Evolutionary conservation across 2,329 filamentous ascomycete genomes (phyloP), one percentile per base, ranked within the genome.

Genomic region (Pseudogymnoascus sp.): DNA sequence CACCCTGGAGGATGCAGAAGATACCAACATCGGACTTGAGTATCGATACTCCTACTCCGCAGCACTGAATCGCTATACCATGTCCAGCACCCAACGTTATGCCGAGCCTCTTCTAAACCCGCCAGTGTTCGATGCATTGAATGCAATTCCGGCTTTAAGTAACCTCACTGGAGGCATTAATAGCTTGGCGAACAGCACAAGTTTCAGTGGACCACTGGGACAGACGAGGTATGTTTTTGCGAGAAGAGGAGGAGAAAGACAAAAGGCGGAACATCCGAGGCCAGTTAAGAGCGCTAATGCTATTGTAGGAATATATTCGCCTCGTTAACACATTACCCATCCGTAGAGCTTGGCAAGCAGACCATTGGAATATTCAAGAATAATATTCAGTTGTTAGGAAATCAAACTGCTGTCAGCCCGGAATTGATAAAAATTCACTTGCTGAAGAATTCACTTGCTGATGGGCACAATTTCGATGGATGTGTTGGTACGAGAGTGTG

Each of bases 81-180:
- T 69, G 52, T 62, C 41, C 14, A 66, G 66, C 36, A 67, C 55
- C 9, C 66, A 68, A 41, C 64, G 66, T 35, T 68, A 69, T 36
- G 64, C 16, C 14, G 64, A 62, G 35, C 65, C 67, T 30, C 5
- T 39, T 39, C 36, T 39, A 7, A 39, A 39, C 36, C 36, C 36
- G 36, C 36, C 36, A 39, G 36, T 39, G 36, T 39, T 39, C n/a
- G n/a, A 39, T 16, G 36, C 36, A 16, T 39, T 39, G n/a, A 39
- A 39, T 39, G 36, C 36, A 39, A 39, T 39, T 16, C n/a, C 36
- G 5, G 36, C 36, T 16, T 39, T 39, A 16, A 39, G n/a, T 39
- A 39, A 39, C n/a, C n/a, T 39, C 7, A 39, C 36, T 16, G 36
- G 36, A 39, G 36, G 36, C 14, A 38, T 38, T n/a, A 38, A 38